These are phyloP conservation scores for Carpinus fangiana DNA, from an alignment of 306 rosid genomes.

Conservation along the genomic window DNA sequence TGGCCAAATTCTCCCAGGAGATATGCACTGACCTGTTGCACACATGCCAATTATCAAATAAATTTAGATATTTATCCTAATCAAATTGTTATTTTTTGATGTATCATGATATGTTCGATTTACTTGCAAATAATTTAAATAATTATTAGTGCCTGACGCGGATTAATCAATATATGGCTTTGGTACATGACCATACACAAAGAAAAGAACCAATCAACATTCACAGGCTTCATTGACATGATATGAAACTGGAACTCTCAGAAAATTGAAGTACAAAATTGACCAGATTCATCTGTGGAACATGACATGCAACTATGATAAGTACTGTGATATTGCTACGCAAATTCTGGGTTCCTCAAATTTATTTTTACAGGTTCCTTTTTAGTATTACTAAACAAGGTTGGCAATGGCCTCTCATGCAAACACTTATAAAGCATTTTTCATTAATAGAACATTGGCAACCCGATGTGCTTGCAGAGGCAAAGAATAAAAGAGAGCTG, in stretches of 20 bases:
- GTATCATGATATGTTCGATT: slow-evolving; percentile 24
- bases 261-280: background rate
- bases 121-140: slow-evolving; percentile 1
- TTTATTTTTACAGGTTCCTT: background rate
- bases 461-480: background rate
- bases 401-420: background rate
- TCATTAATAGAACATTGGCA: background rate
- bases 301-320: background rate
- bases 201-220: background rate
- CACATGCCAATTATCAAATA: slow-evolving; percentile 23
- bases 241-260: background rate
- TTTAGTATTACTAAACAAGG: background rate
- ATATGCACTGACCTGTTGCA: slow-evolving; percentile 94
- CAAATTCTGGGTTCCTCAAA: slow-evolving; percentile 8
- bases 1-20: slow-evolving; percentile 98
- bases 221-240: background rate
- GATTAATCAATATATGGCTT: slow-evolving; percentile 10
- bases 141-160: slow-evolving; percentile 12
- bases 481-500: background rate
- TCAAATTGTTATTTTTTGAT: slow-evolving; percentile 12
- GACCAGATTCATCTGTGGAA: background rate
- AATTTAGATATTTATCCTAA: background rate
- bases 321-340: background rate
- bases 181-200: slow-evolving; percentile 9
- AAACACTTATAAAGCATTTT: background rate